phyloP scores from a whole-genome alignment of 169 alveolate genomes.

The Babesia sp. region DNA sequence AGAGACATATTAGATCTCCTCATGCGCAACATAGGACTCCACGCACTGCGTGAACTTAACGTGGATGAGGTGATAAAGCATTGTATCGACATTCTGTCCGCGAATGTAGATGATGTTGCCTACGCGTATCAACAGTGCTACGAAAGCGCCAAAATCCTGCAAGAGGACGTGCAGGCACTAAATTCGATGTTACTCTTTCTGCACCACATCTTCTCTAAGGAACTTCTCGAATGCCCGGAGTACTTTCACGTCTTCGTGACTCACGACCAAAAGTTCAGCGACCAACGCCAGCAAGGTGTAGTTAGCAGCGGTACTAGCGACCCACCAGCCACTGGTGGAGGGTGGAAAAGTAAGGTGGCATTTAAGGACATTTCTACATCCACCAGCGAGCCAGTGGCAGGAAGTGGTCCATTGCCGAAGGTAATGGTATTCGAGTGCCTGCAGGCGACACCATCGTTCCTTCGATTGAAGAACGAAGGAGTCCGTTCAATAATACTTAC shows the following conservation, averaged over 20 bases:
- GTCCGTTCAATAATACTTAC: slow-evolving; percentile 87
- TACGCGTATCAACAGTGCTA: slow-evolving; percentile 21
- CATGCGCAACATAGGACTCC: slow-evolving; percentile 6
- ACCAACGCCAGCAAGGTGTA: not conserved
- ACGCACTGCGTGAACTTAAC: slow-evolving; percentile 1
- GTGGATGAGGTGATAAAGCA: slow-evolving; percentile 32
- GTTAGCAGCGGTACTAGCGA: not conserved
- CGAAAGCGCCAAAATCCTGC: slow-evolving; percentile 24
- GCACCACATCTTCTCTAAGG: slow-evolving; percentile 44
- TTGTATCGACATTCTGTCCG: slow-evolving; percentile 22
- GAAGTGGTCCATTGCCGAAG: slow-evolving; percentile 30
- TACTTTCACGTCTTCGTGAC: slow-evolving; percentile 61
- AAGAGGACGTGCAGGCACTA: slow-evolving; percentile 45
- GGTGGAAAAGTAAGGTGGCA: slow-evolving; percentile 50
- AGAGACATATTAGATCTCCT: slow-evolving; percentile 9
- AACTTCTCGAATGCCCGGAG: slow-evolving; percentile 59
- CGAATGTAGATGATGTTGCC: slow-evolving; percentile 15
- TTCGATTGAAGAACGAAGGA: slow-evolving; percentile 69
- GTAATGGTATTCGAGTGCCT: slow-evolving; percentile 56
- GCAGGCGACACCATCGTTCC: slow-evolving; percentile 62
- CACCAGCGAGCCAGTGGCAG: not conserved
- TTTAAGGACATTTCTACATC: not conserved
- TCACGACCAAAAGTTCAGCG: slow-evolving; percentile 37
- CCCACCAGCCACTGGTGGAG: not conserved
- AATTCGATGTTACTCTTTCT: slow-evolving; percentile 8